Evolutionary conservation across 163 green algal genomes (phyloP), one percentile per base, ranked within the genome.

Genomic region (Smithsoniella earleae): DNA sequence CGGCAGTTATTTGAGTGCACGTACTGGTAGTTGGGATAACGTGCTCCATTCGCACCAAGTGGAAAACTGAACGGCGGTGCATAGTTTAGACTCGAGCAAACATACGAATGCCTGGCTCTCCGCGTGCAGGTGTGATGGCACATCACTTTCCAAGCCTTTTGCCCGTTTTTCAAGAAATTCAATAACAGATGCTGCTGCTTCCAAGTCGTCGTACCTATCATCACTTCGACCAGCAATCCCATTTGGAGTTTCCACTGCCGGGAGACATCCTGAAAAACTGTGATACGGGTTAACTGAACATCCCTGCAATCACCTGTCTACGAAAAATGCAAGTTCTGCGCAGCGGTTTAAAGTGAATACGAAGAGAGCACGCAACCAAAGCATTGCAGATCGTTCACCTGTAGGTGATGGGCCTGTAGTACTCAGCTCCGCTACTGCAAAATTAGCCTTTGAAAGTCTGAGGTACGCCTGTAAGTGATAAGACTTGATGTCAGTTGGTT

Each of bases 1-100:
- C n/a, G n/a, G n/a, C n/a, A n/a, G n/a, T n/a, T n/a, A n/a, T n/a
- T n/a, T n/a, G n/a, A n/a, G n/a, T n/a, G n/a, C n/a, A n/a, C 58
- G 16, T 33, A 69, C 58, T 33, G 58, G 58, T 3, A 69, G 58
- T 13, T 69, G 58, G 58, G 34, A 33, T 5, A 69, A 18, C 10
- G 30, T 69, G 58, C 34, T 69, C 58, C 58, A 69, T 33, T 69
- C 58, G 43, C 58, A 69, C 58, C 58, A 69, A n/a, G 58, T 69
- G 5, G 58, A 69, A 31, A 45, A 69, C 30, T 33, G 58, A 34
- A 69, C 58, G 28, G 58, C 58, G 5, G 58, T 30, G 58, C 58
- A 45, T 6, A 69, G 58, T n/a, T 36, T 33, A 3, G 58, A 69
- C 22, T 69, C 58, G 4, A 69, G 31, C 4, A 69, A 34, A 38